phyloP scores from a whole-genome alignment of 106 monocot species.

The Dioscorea alata region DNA sequence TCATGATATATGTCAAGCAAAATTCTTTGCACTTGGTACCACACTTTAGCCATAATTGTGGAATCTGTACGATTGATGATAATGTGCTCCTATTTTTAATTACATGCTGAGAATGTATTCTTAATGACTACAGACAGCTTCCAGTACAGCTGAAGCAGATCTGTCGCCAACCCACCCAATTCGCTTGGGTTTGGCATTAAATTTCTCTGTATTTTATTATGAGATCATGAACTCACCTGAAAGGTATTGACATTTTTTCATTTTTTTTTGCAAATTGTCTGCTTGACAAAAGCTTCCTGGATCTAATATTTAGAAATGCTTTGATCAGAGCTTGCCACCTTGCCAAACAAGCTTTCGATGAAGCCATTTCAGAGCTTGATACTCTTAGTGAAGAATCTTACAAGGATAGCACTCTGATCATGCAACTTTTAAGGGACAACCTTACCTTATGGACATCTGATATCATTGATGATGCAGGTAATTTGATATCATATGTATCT shows the following conservation, averaged over 20 bases:
- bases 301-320: too few relatives aligned
- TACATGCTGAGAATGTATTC: background rate
- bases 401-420: conserved; percentile 45
- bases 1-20: too few relatives aligned
- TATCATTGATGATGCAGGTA: conserved; percentile 37
- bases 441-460: conserved; percentile 43
- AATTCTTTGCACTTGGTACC: too few relatives aligned
- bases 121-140: conserved; percentile 34
- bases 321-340: conserved; percentile 42
- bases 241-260: conserved; percentile 20
- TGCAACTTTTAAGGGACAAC: conserved; percentile 49
- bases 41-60: too few relatives aligned
- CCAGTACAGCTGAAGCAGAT: conserved; percentile 39
- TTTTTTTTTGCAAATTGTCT: too few relatives aligned
- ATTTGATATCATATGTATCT: background rate
- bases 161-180: conserved; percentile 48
- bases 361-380: conserved; percentile 39
- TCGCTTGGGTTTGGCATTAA: conserved; percentile 53
- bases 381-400: conserved; percentile 44
- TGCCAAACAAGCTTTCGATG: conserved; percentile 48
- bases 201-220: conserved; percentile 68
- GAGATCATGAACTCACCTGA: conserved; percentile 59
- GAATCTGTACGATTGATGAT: too few relatives aligned
- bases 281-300: too few relatives aligned
- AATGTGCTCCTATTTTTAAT: too few relatives aligned